These are phyloP conservation scores for Trichoderma guizhouense DNA, from an alignment of 2,329 filamentous ascomycete species.

Conservation along the genomic window DNA sequence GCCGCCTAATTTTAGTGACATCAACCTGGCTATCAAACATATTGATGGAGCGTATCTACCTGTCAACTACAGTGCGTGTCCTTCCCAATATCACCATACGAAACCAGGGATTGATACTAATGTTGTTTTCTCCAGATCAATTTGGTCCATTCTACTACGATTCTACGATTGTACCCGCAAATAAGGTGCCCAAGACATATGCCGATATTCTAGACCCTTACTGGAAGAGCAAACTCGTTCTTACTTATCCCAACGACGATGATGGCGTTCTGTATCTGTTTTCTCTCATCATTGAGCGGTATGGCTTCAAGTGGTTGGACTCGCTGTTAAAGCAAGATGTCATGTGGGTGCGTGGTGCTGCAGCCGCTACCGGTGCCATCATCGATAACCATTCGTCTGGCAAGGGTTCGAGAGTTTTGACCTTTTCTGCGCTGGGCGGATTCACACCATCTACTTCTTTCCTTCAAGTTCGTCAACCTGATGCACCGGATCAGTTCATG, in stretches of 20 bases:
- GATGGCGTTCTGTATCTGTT: slow-evolving; percentile 4
- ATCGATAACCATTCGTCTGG: background rate
- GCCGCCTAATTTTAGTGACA: slow-evolving; percentile 1
- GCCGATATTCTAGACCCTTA: background rate
- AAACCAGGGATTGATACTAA: background rate
- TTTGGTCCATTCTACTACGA: slow-evolving; percentile 14
- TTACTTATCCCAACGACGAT: slow-evolving; percentile 8
- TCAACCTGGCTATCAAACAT: background rate
- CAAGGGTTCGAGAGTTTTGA: background rate
- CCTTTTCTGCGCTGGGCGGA: background rate
- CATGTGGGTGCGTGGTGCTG: slow-evolving; percentile 11
- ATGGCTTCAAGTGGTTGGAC: slow-evolving; percentile 8
- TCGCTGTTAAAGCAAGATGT: background rate
- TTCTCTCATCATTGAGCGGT: background rate
- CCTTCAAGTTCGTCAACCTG: background rate
- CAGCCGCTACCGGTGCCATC: background rate
- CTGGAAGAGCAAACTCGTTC: slow-evolving; percentile 4
- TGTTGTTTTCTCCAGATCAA: background rate
- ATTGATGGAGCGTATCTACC: slow-evolving; percentile 1
- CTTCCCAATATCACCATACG: too few relatives aligned
- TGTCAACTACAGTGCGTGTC: background rate
- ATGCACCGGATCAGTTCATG: slow-evolving; percentile 8
- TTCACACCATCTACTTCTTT: slow-evolving; percentile 10
- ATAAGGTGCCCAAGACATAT: background rate
- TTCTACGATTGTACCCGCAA: background rate